Percentiles rank a stretch among this genome's conserved stretches.
These are phyloP conservation scores for Aspergillus intermedius DNA, from an alignment of 2,329 filamentous ascomycete genomes.

Conservation along the genomic window DNA sequence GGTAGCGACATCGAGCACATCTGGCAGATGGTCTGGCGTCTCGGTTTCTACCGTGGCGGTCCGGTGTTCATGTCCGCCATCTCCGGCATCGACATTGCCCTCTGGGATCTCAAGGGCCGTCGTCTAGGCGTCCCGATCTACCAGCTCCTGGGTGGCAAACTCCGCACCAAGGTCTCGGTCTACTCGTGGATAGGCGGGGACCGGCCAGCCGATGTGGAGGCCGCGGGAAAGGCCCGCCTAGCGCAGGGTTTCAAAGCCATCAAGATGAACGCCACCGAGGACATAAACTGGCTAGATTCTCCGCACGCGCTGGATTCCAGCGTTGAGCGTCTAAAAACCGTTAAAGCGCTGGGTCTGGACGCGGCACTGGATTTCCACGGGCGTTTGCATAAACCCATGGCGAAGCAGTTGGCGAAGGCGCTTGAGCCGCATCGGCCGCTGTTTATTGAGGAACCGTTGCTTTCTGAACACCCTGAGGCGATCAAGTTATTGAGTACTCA, in stretches of 20 bases:
- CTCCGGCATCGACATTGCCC: conserved; percentile 69
- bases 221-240: conserved; percentile 47
- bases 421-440: conserved; percentile 63
- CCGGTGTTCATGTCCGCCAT: conserved; percentile 76
- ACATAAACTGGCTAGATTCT: conserved; percentile 70
- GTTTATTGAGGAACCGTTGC: conserved; percentile 70
- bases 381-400: conserved; percentile 72
- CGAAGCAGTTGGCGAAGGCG: conserved; percentile 63
- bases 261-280: conserved; percentile 76
- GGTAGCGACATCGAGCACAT: conserved; percentile 69
- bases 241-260: conserved; percentile 41
- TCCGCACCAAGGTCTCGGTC: conserved; percentile 62
- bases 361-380: conserved; percentile 74
- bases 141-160: conserved; percentile 66
- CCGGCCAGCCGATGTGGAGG: conserved; percentile 59
- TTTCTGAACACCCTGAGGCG: conserved; percentile 62
- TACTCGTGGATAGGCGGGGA: conserved; percentile 77
- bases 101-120: conserved; percentile 70
- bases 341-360: conserved; percentile 65
- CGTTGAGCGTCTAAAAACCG: conserved; percentile 61
- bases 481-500: conserved; percentile 55
- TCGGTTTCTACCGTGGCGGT: conserved; percentile 69
- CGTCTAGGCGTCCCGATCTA: conserved; percentile 62
- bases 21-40: conserved; percentile 67
- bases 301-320: conserved; percentile 57